Evolutionary conservation across 768 basidiomycete genomes (phyloP).

Genomic region (Mycena latifolia): DNA sequence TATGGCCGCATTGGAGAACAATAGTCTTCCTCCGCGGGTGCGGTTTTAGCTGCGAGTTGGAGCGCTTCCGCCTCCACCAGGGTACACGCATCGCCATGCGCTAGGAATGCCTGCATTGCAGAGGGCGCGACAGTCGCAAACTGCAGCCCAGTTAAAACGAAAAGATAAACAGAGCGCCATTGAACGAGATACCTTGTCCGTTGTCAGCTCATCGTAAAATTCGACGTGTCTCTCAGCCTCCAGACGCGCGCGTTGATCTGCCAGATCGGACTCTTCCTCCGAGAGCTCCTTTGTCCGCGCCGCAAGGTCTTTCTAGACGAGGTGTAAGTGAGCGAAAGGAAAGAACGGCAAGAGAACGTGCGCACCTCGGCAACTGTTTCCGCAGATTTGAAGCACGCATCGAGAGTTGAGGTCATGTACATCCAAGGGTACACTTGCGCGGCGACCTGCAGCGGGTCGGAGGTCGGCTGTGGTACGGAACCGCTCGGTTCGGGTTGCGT

Average conservation of each 20-base stretch:
- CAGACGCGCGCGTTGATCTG: slow-evolving; percentile 55
- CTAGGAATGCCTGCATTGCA: slow-evolving; percentile 61
- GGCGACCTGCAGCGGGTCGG: slow-evolving; percentile 60
- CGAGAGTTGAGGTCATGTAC: slow-evolving; percentile 69
- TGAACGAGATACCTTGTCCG: slow-evolving; percentile 43
- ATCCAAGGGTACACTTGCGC: slow-evolving; percentile 71
- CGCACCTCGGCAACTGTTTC: slow-evolving; percentile 52
- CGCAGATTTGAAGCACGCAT: slow-evolving; percentile 59
- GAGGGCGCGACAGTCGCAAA: slow-evolving; percentile 58
- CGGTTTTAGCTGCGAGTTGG: slow-evolving; percentile 49
- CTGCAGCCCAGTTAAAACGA: slow-evolving; percentile 38
- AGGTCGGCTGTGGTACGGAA: slow-evolving; percentile 40
- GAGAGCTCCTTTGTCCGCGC: slow-evolving; percentile 47
- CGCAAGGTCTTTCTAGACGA: slow-evolving; percentile 52
- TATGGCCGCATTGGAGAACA: slow-evolving; percentile 54
- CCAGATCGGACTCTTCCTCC: slow-evolving; percentile 54
- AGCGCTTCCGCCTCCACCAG: slow-evolving; percentile 57
- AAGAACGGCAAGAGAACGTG: slow-evolving; percentile 3
- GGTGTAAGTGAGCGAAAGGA: not conserved
- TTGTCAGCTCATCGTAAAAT: slow-evolving; percentile 61
- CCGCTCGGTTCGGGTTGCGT: slow-evolving; percentile 14
- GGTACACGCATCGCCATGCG: slow-evolving; percentile 59
- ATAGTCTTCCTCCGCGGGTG: slow-evolving; percentile 47
- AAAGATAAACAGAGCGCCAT: not conserved
- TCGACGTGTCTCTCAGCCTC: slow-evolving; percentile 57